A percentile compares a stretch with the other conserved stretches of the same genome.
These are phyloP conservation scores for Circinella umbellata DNA, from an alignment of 371 early-diverging fungal genomes.

Conservation along the genomic window DNA sequence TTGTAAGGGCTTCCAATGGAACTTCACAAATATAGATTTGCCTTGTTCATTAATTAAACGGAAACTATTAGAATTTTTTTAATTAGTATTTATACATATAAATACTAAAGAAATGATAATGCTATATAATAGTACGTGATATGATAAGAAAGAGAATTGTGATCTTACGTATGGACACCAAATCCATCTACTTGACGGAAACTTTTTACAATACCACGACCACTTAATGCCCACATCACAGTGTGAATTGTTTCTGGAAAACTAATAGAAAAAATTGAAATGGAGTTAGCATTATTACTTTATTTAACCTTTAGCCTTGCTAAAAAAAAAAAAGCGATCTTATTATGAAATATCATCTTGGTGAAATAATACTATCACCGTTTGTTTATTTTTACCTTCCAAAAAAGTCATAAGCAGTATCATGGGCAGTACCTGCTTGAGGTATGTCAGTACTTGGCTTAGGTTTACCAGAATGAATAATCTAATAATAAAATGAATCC, in stretches of 20 bases:
- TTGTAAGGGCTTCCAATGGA: constrained; percentile 54
- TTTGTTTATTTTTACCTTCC: constrained; percentile 24
- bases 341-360: too few relatives aligned
- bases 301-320: too few relatives aligned
- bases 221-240: constrained; percentile 27
- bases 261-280: neutral
- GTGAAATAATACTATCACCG: neutral
- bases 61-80: constrained; percentile 16
- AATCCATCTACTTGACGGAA: constrained; percentile 53
- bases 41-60: constrained; percentile 54
- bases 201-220: constrained; percentile 47
- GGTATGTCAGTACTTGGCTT: constrained; percentile 51
- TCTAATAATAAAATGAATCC: constrained; percentile 18
- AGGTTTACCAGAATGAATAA: constrained; percentile 55
- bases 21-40: constrained; percentile 49
- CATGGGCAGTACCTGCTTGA: constrained; percentile 56
- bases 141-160: neutral
- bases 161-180: constrained; percentile 39
- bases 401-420: constrained; percentile 58
- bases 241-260: too few relatives aligned
- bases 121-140: neutral
- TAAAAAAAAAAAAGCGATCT: too few relatives aligned
- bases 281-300: constrained; percentile 16
- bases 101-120: neutral
- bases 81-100: neutral